These are phyloP conservation scores for Pseudogymnoascus sp. DNA, from an alignment of 2,329 filamentous ascomycete species.

Conservation along the genomic window DNA sequence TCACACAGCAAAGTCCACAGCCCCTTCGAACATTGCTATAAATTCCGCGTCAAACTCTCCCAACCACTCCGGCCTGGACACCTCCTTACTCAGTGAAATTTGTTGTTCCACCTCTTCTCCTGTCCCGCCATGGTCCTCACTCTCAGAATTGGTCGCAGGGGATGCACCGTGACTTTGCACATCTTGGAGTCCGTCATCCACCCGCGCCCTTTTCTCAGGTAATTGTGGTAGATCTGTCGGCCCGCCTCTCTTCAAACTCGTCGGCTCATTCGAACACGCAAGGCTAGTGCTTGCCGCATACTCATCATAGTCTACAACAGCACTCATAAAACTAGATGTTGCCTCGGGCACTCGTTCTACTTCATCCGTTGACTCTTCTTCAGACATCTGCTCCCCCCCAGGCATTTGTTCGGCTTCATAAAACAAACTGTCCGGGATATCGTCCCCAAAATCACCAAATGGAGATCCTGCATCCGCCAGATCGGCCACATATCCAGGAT, in stretches of 20 bases:
- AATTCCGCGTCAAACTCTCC: background rate
- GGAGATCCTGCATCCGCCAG: conserved; percentile 12
- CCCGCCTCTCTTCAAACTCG: background rate
- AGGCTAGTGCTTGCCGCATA: conserved; percentile 12
- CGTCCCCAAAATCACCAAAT: conserved; percentile 20
- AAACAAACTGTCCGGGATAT: conserved; percentile 24
- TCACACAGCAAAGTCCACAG: background rate
- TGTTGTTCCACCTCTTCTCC: background rate
- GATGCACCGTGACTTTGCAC: background rate
- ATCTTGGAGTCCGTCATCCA: background rate
- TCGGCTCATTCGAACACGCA: background rate
- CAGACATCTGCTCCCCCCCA: background rate
- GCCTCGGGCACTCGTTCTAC: conserved; percentile 12
- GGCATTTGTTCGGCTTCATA: conserved; percentile 9
- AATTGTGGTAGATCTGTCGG: background rate
- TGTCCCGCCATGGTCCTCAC: background rate
- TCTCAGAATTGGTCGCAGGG: background rate
- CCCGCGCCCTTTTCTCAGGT: background rate
- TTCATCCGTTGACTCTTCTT: conserved; percentile 14
- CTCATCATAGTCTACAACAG: conserved; percentile 22
- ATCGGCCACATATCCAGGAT: conserved; percentile 5
- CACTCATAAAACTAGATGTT: conserved; percentile 22
- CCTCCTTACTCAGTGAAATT: background rate
- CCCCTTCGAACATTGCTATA: background rate
- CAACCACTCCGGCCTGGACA: background rate